Conservation (phyloP, 805 yeast genomes). For the Yamadazyma sp. region DNA sequence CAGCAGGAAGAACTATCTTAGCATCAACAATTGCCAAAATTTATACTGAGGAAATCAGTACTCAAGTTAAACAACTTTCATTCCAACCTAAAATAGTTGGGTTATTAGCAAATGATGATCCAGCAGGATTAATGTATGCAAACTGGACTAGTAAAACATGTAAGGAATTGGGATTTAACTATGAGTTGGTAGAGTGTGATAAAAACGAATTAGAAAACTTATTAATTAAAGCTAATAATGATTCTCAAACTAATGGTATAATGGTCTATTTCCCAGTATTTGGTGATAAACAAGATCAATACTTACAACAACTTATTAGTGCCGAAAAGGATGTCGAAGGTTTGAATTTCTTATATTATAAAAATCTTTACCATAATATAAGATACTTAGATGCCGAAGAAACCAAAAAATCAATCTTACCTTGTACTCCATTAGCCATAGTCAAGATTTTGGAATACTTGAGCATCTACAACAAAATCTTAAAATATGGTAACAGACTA, state of each 20-base stretch:
- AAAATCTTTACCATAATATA: constrained; percentile 91
- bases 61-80: constrained; percentile 50
- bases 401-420: constrained; percentile 78
- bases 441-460: constrained; percentile 90
- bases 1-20: constrained; percentile 76
- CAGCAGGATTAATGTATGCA: constrained; percentile 94
- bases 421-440: constrained; percentile 94
- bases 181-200: constrained; percentile 68
- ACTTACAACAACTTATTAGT: constrained; percentile 89
- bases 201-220: constrained; percentile 85
- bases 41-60: constrained; percentile 67
- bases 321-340: constrained; percentile 96
- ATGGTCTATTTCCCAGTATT: constrained; percentile 98
- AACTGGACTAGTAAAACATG: constrained; percentile 94
- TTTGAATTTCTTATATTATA: constrained; percentile 82
- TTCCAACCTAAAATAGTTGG: constrained; percentile 82
- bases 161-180: constrained; percentile 78
- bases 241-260: constrained; percentile 78
- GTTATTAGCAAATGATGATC: constrained; percentile 86
- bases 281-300: constrained; percentile 93
- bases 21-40: constrained; percentile 87
- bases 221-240: constrained; percentile 77
- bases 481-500: constrained; percentile 86
- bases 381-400: constrained; percentile 71
- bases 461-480: constrained; percentile 77